Evolutionary conservation across 495 filamentous ascomycete species (phyloP).

Genomic region (Cudoniella acicularis): DNA sequence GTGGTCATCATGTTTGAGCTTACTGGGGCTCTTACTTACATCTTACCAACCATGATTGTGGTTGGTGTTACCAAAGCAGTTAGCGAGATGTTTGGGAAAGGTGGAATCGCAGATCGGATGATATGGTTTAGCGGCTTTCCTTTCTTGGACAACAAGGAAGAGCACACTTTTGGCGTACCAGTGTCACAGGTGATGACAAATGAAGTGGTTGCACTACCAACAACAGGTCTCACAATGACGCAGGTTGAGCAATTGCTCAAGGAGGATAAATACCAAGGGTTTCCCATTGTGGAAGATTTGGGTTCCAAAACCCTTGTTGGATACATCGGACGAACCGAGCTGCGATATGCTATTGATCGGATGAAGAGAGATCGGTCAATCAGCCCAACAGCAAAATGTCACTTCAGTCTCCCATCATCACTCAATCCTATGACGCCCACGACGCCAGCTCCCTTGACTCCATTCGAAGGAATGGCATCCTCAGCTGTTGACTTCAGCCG

Average conservation of each 20-base stretch:
- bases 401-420: slow-evolving; percentile 66
- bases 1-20: slow-evolving; percentile 99
- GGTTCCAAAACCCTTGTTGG: slow-evolving; percentile 71
- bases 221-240: slow-evolving; percentile 68
- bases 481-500: slow-evolving; percentile 77
- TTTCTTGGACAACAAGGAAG: slow-evolving; percentile 97
- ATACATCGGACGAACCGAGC: slow-evolving; percentile 92
- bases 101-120: slow-evolving; percentile 96
- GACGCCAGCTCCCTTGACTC: slow-evolving; percentile 33
- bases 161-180: slow-evolving; percentile 93
- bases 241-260: slow-evolving; percentile 73
- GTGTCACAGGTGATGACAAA: slow-evolving; percentile 91
- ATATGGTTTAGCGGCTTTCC: slow-evolving; percentile 99
- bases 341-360: slow-evolving; percentile 88
- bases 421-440: slow-evolving; percentile 34
- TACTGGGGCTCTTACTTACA: slow-evolving; percentile 92
- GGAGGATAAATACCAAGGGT: slow-evolving; percentile 84
- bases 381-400: slow-evolving; percentile 58
- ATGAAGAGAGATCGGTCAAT: slow-evolving; percentile 72
- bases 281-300: slow-evolving; percentile 82
- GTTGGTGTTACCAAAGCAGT: slow-evolving; percentile 96
- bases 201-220: slow-evolving; percentile 69
- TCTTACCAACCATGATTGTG: slow-evolving; percentile 97
- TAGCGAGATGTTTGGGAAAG: slow-evolving; percentile 85
- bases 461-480: slow-evolving; percentile 62